Conservation (phyloP, 164 flowering plant species). For the Aristolochia contorta region DNA sequence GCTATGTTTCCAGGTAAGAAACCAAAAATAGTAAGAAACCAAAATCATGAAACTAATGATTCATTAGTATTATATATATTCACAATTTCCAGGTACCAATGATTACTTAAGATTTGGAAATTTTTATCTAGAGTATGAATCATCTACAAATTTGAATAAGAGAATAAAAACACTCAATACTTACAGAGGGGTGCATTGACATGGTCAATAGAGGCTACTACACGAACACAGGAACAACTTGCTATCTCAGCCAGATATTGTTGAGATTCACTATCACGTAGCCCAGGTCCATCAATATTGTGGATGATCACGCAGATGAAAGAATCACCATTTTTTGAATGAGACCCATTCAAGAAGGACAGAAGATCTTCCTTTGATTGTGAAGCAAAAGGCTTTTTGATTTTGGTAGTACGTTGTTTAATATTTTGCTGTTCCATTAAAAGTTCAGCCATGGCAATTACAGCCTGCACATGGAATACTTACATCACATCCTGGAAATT, state of each 20-base stretch:
- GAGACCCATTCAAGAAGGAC: conserved; percentile 52
- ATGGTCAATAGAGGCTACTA: conserved; percentile 87
- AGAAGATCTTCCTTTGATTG: conserved; percentile 75
- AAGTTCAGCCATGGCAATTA: conserved; percentile 60
- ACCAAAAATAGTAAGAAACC: no score
- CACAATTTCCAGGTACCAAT: no score
- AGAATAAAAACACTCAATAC: conserved; percentile 9
- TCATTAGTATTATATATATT: no score
- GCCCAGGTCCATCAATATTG: conserved; percentile 92
- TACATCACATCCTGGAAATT: background rate
- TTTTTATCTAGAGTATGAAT: no score
- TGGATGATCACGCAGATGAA: conserved; percentile 60
- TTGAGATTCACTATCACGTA: conserved; percentile 83
- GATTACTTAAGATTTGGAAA: no score
- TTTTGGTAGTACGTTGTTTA: conserved; percentile 31
- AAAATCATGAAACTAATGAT: no score
- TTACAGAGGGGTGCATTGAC: conserved; percentile 89
- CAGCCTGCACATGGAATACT: conserved; percentile 36
- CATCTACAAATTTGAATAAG: no score
- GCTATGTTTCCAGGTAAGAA: no score
- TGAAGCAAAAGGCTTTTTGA: conserved; percentile 54
- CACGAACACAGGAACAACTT: conserved; percentile 65
- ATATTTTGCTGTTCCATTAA: conserved; percentile 58
- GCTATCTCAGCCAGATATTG: conserved; percentile 74
- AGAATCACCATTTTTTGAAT: conserved; percentile 36